Evolutionary conservation across 192 early-diverging fungal species (phyloP), one percentile per base, ranked within the genome.

Genomic region (Entomortierella lignicola): DNA sequence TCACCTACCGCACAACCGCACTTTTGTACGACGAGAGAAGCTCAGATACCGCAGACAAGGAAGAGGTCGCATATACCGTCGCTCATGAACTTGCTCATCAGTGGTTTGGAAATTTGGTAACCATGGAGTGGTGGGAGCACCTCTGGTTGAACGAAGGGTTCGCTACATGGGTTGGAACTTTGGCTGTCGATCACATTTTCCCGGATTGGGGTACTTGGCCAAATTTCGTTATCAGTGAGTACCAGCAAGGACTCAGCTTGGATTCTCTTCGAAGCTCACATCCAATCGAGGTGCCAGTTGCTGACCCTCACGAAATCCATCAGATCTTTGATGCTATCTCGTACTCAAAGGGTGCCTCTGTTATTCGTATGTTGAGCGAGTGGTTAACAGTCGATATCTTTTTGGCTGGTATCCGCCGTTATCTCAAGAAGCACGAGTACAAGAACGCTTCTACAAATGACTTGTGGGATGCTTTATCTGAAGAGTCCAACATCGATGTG

Each of bases 71-170:
- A 7, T 93, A 93, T 63, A 92, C 91, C 17, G 93, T 99, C 3
- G 92, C 90, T 48, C 97, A 99, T 83, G 97, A 93, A 80, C 77
- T 92, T 7, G 91, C 92, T 12, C 92, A 93, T 80, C 92, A 93
- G 81, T 93, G 92, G 92, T 98, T 99, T 65, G 97, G 97, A 32
- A 99, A 99, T 83, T 85, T 99, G 63, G 96, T 97, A 8, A 98
- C 96, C 6, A 95, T 95, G 93, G 91, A 94, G 79, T 97, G 96
- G 75, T 98, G 97, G 97, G 92, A 88, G 71, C 88, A 92, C 71
- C 82, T 97, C 32, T 98, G 97, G 97, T 85, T 99, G 65, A 99
- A 99, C 77, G 97, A 99, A 83, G 95, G 95, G 47, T 99, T 99
- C 85, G 97, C 97, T 37, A 98, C 97, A 21, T 99, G 96, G 90